Percentiles rank a stretch among this genome's conserved stretches.
Conservation (phyloP, 192 early-diverging fungal genomes). For the Linnemannia exigua region DNA sequence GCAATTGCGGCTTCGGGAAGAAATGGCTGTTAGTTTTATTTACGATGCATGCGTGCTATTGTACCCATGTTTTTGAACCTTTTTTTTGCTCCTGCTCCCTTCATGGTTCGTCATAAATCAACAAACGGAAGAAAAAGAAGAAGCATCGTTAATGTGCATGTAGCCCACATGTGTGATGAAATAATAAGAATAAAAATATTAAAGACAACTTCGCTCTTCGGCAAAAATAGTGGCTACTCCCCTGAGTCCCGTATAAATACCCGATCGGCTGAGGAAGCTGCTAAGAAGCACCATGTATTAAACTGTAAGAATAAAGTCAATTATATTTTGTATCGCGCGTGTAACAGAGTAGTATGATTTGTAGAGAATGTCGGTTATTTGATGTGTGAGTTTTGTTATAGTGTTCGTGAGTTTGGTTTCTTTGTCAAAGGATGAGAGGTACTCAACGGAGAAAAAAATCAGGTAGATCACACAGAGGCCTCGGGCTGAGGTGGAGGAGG, state of each 20-base stretch:
- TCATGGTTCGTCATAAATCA: background rate
- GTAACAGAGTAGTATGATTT: background rate
- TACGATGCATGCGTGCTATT: too few relatives aligned
- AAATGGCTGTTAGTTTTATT: too few relatives aligned
- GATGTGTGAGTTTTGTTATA: background rate
- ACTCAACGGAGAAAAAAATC: background rate
- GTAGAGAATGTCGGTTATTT: background rate
- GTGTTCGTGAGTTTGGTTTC: background rate
- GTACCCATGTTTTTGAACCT: background rate
- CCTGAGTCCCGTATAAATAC: background rate
- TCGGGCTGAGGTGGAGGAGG: background rate
- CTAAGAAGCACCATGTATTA: background rate
- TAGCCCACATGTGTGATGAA: background rate
- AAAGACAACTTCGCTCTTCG: background rate
- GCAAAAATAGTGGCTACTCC: background rate
- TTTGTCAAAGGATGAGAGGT: background rate
- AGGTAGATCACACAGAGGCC: background rate
- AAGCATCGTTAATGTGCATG: background rate
- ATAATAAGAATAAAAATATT: background rate
- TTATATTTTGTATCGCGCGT: conserved; percentile 1
- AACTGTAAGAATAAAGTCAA: background rate
- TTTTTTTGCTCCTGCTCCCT: background rate
- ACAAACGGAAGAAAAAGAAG: background rate
- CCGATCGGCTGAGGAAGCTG: conserved; percentile 1
- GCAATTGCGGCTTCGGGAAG: too few relatives aligned